Evolutionary conservation across 129 eudicot genomes (phyloP).

Genomic region (Lactuca sativa): DNA sequence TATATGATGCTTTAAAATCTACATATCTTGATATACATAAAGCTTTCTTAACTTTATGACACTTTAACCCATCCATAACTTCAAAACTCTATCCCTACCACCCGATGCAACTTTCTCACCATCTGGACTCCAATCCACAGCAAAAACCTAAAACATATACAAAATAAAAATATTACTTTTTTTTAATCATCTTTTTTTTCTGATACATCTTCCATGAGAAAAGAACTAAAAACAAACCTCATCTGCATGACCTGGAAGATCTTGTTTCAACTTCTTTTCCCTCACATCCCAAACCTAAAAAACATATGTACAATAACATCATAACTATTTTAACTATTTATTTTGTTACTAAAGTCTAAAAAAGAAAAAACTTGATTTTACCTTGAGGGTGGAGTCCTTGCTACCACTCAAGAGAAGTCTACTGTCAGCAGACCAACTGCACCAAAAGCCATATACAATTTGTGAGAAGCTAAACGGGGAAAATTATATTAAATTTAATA

Average conservation of each 20-base stretch:
- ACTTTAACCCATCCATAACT: constrained; percentile 88
- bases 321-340: no score
- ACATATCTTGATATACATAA: constrained; percentile 18
- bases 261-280: constrained; percentile 80
- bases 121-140: constrained; percentile 99
- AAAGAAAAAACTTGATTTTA: constrained; percentile 3
- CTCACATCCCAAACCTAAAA: constrained; percentile 91
- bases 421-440: constrained; percentile 99
- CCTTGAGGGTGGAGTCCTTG: constrained; percentile 98
- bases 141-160: constrained; percentile 59
- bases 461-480: background rate
- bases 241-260: constrained; percentile 97
- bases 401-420: constrained; percentile 96
- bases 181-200: background rate
- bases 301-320: constrained; percentile 3
- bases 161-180: background rate
- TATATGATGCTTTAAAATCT: background rate
- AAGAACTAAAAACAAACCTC: constrained; percentile 47
- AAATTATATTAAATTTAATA: background rate
- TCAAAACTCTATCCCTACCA: constrained; percentile 86
- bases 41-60: constrained; percentile 10
- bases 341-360: background rate
- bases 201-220: no score
- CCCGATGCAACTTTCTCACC: constrained; percentile 99
- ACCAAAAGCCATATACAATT: constrained; percentile 23